These are phyloP conservation scores for Colletotrichum tabaci DNA, from an alignment of 2,329 filamentous ascomycete genomes.

Conservation along the genomic window DNA sequence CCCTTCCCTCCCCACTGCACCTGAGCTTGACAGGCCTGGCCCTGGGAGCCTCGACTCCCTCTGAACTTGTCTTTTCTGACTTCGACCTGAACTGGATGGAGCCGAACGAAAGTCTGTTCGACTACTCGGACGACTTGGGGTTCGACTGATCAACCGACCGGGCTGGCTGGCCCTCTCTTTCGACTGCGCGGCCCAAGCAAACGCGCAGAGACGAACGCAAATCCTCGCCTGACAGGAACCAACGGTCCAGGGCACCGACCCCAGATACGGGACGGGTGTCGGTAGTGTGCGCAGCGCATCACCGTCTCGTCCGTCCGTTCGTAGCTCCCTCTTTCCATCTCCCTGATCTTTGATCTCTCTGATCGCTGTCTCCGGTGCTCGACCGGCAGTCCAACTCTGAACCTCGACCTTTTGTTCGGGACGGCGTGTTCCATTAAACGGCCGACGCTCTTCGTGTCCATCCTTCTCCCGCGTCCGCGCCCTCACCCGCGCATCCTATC, in stretches of 20 bases:
- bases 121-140: background rate
- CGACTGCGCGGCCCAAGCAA: constrained; percentile 35
- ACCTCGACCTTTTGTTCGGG: constrained; percentile 16
- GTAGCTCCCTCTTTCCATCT: background rate
- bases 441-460: constrained; percentile 5
- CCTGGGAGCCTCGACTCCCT: constrained; percentile 25
- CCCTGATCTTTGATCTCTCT: constrained; percentile 2
- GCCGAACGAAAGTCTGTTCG: constrained; percentile 25
- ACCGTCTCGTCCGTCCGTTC: constrained; percentile 1
- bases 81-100: constrained; percentile 26
- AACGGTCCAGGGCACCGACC: constrained; percentile 36
- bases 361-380: constrained; percentile 4
- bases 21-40: constrained; percentile 36
- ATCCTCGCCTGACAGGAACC: constrained; percentile 33
- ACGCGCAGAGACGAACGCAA: constrained; percentile 39
- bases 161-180: constrained; percentile 13
- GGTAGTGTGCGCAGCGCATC: constrained; percentile 22
- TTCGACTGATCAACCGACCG: constrained; percentile 4
- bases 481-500: background rate
- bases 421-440: constrained; percentile 42
- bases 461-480: background rate
- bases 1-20: constrained; percentile 19
- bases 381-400: constrained; percentile 4
- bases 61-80: constrained; percentile 1
- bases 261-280: constrained; percentile 20